phyloP scores from a whole-genome alignment of 2,329 filamentous ascomycete genomes.

The Meredithiella fracta region DNA sequence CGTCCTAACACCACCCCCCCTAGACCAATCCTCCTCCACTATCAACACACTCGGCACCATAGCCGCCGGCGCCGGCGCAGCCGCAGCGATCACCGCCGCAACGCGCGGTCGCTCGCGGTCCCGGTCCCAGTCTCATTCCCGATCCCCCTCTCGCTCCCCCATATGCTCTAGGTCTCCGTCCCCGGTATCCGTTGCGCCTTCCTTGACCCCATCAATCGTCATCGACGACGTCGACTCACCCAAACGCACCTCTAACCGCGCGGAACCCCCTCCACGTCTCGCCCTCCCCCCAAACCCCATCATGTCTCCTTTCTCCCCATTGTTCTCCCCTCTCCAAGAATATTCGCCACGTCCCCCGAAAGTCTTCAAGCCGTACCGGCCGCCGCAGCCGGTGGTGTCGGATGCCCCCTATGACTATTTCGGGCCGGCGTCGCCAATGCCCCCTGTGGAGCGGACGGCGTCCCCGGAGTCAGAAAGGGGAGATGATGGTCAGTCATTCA shows the following conservation, averaged over 20 bases:
- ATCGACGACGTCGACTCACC: not conserved
- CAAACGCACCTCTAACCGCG: not conserved
- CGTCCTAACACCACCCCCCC: constrained; percentile 6
- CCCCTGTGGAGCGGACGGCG: not conserved
- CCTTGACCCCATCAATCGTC: constrained; percentile 1
- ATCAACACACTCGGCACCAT: constrained; percentile 5
- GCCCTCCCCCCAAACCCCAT: not conserved
- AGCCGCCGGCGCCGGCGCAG: not conserved
- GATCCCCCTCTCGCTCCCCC: not conserved
- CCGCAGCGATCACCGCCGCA: not conserved
- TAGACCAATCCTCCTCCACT: constrained; percentile 9
- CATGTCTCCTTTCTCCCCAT: not conserved
- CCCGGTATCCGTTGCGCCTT: not conserved
- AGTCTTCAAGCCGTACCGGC: constrained; percentile 13
- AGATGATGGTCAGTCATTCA: not conserved
- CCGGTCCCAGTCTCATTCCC: not conserved
- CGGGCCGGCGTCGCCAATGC: constrained; percentile 5
- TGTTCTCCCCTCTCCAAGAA: constrained; percentile 3
- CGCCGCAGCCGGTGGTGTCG: constrained; percentile 3
- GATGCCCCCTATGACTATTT: constrained; percentile 13
- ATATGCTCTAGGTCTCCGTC: not conserved
- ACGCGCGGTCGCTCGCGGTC: not conserved
- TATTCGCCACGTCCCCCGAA: constrained; percentile 7
- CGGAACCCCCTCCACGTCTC: not conserved
- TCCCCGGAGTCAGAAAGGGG: not conserved